phyloP scores from a whole-genome alignment of 768 basidiomycete species.

The Termitomyces sp. region DNA sequence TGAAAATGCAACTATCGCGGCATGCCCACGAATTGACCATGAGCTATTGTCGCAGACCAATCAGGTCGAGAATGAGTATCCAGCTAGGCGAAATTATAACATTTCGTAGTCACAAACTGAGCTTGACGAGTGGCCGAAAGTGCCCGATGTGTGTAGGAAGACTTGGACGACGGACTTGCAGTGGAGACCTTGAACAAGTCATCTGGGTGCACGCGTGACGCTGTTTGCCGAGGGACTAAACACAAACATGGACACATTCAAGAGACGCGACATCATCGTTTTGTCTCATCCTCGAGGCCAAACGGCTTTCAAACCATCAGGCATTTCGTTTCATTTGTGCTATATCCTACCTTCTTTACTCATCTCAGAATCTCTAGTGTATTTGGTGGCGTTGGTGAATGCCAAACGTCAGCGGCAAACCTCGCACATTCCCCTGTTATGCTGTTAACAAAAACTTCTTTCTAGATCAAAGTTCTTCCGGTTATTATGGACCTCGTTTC shows the following conservation, averaged over 20 bases:
- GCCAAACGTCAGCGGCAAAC: constrained; percentile 11
- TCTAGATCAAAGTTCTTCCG: constrained; percentile 19
- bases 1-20: neutral
- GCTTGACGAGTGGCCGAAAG: neutral
- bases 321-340: neutral
- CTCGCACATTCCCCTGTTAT: constrained; percentile 8
- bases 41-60: neutral
- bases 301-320: neutral
- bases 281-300: neutral
- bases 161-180: no score
- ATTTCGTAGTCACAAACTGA: neutral
- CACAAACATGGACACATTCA: constrained; percentile 11
- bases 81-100: no score
- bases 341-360: neutral
- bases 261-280: constrained; percentile 9
- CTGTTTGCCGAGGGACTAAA: constrained; percentile 6
- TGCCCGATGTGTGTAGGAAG: neutral
- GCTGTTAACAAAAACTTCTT: constrained; percentile 7
- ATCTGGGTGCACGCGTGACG: neutral
- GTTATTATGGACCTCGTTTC: constrained; percentile 23
- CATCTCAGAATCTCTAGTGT: neutral
- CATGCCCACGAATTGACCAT: neutral
- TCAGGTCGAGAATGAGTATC: neutral
- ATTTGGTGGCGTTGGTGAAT: constrained; percentile 7
- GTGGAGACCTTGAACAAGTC: neutral